Evolutionary conservation across 169 alveolate species (phyloP).

Genomic region (Sarcocystis neurona): DNA sequence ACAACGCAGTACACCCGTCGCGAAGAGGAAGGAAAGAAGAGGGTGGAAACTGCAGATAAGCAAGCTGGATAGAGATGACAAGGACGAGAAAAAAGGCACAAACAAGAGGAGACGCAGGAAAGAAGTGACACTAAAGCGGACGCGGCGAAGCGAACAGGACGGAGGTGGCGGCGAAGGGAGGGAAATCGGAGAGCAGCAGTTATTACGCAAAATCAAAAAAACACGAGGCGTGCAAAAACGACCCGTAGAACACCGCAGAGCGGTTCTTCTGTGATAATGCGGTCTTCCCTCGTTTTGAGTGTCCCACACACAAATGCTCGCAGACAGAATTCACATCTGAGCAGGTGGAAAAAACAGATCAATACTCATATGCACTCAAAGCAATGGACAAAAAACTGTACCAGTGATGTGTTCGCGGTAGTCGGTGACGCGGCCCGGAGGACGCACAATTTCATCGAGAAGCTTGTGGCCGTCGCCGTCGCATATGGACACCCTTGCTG

Average conservation of each 20-base stretch:
- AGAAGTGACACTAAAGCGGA: no score
- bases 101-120: no score
- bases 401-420: slow-evolving; percentile 38
- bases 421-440: slow-evolving; percentile 26
- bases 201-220: no score
- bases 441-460: slow-evolving; percentile 22
- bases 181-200: no score
- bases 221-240: no score
- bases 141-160: no score
- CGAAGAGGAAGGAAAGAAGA: no score
- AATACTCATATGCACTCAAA: not conserved
- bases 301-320: not conserved
- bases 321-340: not conserved
- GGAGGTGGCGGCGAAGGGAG: no score
- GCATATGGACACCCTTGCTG: slow-evolving; percentile 37
- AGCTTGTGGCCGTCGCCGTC: slow-evolving; percentile 21
- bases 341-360: not conserved
- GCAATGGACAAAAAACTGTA: not conserved
- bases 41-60: no score
- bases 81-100: no score
- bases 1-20: no score
- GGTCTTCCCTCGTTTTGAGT: not conserved
- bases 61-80: no score
- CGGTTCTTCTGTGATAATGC: not conserved
- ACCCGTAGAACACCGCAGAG: not conserved